Percentiles rank a stretch among this genome's conserved stretches.
phyloP scores from a whole-genome alignment of 352 stramenopile genomes.

The Thraustotheca clavata region DNA sequence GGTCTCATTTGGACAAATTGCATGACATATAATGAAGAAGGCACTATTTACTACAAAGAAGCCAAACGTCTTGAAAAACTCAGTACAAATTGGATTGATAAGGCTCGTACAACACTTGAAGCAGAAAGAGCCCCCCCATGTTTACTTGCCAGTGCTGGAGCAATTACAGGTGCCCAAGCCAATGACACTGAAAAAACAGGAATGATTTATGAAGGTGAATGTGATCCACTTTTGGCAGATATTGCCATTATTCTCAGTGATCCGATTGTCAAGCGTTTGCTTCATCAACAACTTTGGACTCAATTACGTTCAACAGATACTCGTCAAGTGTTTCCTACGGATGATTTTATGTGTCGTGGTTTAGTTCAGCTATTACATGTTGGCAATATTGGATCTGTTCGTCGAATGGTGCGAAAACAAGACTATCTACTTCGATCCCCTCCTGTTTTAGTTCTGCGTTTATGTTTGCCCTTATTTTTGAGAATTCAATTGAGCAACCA shows the following conservation, averaged over 20 bases:
- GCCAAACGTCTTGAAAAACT: slow-evolving; percentile 76
- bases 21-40: slow-evolving; percentile 78
- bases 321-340: slow-evolving; percentile 61
- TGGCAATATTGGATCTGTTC: slow-evolving; percentile 64
- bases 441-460: slow-evolving; percentile 72
- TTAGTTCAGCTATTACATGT: slow-evolving; percentile 82
- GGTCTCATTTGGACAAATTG: slow-evolving; percentile 85
- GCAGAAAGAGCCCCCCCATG: slow-evolving; percentile 43
- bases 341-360: slow-evolving; percentile 63
- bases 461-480: slow-evolving; percentile 47
- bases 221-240: slow-evolving; percentile 64
- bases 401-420: slow-evolving; percentile 76
- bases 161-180: not conserved
- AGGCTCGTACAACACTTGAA: slow-evolving; percentile 34
- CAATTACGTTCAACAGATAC: slow-evolving; percentile 52
- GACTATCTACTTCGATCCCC: slow-evolving; percentile 72
- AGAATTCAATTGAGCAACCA: not conserved
- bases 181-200: slow-evolving; percentile 23
- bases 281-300: slow-evolving; percentile 67
- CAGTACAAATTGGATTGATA: slow-evolving; percentile 70
- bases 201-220: slow-evolving; percentile 77
- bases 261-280: slow-evolving; percentile 64
- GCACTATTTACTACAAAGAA: slow-evolving; percentile 84
- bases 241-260: slow-evolving; percentile 68
- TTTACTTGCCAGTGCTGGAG: slow-evolving; percentile 55